A percentile compares a stretch with the other conserved stretches of the same genome.
Evolutionary conservation across 176 grass and related monocot species (phyloP).

Genomic region (Tillandsia fasciculata): DNA sequence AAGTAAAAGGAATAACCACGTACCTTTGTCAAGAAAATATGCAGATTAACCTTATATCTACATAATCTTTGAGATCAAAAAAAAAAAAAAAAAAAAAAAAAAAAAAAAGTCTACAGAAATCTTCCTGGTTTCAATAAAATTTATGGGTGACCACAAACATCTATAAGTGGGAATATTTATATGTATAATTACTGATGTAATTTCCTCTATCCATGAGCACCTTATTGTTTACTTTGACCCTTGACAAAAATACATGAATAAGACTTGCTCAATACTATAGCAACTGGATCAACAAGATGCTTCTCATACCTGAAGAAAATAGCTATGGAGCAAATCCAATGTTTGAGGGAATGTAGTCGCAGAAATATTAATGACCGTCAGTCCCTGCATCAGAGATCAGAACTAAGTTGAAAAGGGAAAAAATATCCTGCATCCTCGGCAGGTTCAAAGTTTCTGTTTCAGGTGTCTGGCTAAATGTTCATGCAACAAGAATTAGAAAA

Average conservation of each 20-base stretch:
- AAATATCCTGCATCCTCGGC: background rate
- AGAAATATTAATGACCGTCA: slow-evolving; percentile 79
- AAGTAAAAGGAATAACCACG: slow-evolving; percentile 11
- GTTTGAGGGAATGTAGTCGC: slow-evolving; percentile 92
- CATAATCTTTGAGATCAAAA: background rate
- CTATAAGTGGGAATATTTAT: no score
- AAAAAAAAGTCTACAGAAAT: background rate
- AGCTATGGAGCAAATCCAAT: slow-evolving; percentile 78
- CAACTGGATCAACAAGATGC: background rate
- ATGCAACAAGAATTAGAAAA: background rate
- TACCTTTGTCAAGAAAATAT: background rate
- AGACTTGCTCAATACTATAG: background rate
- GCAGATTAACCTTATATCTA: slow-evolving; percentile 1
- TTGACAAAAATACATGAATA: background rate
- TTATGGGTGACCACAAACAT: background rate
- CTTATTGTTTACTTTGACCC: background rate
- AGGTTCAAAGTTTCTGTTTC: background rate
- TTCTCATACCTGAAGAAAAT: slow-evolving; percentile 77
- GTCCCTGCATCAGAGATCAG: slow-evolving; percentile 45
- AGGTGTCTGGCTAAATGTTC: background rate
- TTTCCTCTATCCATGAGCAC: no score
- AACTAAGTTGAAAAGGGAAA: slow-evolving; percentile 8
- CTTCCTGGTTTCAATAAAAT: background rate
- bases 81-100: background rate
- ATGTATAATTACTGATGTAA: no score